phyloP scores from a whole-genome alignment of 2,329 filamentous ascomycete genomes.

The Cytospora schulzeri region DNA sequence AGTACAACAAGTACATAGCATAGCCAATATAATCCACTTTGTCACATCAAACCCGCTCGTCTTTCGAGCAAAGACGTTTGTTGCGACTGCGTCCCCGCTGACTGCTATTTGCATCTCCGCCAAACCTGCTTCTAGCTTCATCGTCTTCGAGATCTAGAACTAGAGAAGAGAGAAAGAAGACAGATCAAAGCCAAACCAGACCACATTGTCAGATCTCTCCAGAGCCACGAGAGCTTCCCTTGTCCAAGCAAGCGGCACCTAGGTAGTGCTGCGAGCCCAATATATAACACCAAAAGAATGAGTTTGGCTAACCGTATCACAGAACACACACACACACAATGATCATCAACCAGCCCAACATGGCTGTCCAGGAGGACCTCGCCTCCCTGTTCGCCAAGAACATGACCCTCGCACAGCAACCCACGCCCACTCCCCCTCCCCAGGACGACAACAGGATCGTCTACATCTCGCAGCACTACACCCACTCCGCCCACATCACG shows the following conservation, averaged over 20 bases:
- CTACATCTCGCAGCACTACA: slow-evolving; percentile 84
- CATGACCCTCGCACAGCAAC: slow-evolving; percentile 60
- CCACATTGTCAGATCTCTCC: slow-evolving; percentile 26
- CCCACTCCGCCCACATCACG: slow-evolving; percentile 71
- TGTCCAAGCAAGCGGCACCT: slow-evolving; percentile 32
- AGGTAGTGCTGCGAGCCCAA: slow-evolving; percentile 19
- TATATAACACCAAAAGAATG: background rate
- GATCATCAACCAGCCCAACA: slow-evolving; percentile 48
- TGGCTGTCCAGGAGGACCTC: slow-evolving; percentile 79
- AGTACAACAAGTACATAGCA: slow-evolving; percentile 46
- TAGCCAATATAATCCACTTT: slow-evolving; percentile 55
- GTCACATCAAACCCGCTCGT: slow-evolving; percentile 26
- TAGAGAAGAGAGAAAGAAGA: background rate
- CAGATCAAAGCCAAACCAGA: background rate
- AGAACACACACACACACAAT: slow-evolving; percentile 40
- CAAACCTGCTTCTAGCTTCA: slow-evolving; percentile 16
- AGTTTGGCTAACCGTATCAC: slow-evolving; percentile 5
- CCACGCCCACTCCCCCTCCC: slow-evolving; percentile 35
- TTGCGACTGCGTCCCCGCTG: slow-evolving; percentile 17
- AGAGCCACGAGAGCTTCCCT: slow-evolving; percentile 11
- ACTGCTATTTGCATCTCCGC: slow-evolving; percentile 11
- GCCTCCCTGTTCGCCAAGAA: slow-evolving; percentile 77
- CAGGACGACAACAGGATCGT: slow-evolving; percentile 49
- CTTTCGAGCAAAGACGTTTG: slow-evolving; percentile 16
- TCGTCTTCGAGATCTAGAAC: slow-evolving; percentile 8